Conservation (phyloP, 345 rosid genomes). For the Salix suchowensis region DNA sequence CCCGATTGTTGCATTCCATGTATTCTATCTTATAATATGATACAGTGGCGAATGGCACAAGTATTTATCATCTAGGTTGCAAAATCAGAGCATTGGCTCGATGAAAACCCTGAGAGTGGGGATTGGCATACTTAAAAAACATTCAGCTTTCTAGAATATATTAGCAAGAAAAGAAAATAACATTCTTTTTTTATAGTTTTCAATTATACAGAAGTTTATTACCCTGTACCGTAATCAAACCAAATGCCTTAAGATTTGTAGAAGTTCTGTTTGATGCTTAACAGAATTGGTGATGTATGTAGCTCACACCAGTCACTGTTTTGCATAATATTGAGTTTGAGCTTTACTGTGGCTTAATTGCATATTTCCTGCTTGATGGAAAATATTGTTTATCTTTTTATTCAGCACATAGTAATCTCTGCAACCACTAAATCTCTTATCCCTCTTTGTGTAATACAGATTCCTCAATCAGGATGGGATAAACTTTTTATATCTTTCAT, state of each 20-base stretch:
- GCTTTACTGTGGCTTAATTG: background rate
- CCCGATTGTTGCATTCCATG: background rate
- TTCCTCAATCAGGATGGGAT: conserved; percentile 96
- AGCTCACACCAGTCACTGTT: background rate
- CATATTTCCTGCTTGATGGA: background rate
- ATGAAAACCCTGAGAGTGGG: background rate
- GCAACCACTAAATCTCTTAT: conserved; percentile 8
- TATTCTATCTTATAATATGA: background rate
- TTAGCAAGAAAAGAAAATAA: background rate
- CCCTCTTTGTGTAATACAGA: conserved; percentile 35
- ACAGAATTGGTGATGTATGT: background rate
- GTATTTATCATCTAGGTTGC: background rate
- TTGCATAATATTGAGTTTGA: background rate
- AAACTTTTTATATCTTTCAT: conserved; percentile 83
- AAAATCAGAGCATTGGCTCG: background rate
- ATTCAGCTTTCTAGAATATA: background rate
- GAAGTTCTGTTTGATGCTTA: background rate
- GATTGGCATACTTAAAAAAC: background rate
- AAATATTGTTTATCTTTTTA: background rate
- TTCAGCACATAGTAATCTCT: background rate
- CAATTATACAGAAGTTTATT: background rate
- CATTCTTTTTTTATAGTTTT: background rate
- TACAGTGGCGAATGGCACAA: background rate
- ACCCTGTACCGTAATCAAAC: background rate
- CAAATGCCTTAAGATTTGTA: background rate